Base-by-base conservation (phyloP, 768 basidiomycete genomes). In the Panellus pusillus region DNA sequence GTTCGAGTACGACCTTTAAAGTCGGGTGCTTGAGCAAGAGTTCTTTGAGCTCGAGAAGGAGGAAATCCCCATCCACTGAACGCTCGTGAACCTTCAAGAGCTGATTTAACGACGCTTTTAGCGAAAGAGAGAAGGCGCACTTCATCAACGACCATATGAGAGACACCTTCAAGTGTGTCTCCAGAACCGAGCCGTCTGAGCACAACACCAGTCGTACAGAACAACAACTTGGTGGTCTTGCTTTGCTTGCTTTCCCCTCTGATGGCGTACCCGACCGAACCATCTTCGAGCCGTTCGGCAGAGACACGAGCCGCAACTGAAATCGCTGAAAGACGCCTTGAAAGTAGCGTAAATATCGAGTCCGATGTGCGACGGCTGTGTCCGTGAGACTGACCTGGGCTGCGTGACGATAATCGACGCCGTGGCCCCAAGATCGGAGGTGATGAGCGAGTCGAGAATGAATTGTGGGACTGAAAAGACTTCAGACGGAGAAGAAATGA, bases 181-280 rank as follows among this genome's bases (percentile, higher is more conserved):
- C 88, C 88, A 28, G 78, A 75, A n/a, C 84, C 81, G 12, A 97
- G 71, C 15, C 91, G 79, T 52, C 92, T 75, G 43, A 97, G 77
- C 2, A 93, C 79, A n/a, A 97, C 90, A 72, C 95, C 95, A 9
- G 93, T 97, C 2, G 95, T 98, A 65, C 93, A 93, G 64, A 96
- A 97, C 17, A 95, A 71, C 3, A 95, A 70, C 57, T 89, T 87
- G 6, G 91, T 93, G 32, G 78, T 77, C 19, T 75, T 73, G 9
- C 74, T 74, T 44, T 83, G 79, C 57, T 82, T 89, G 36, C 80
- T 83, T 68, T 97, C 93, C 12, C 94, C 95, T 41, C 95, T 81
- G 50, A 97, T 93, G 2, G 86, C 83, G 62, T 96, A 98, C 2
- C 93, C 94, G 31, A 93, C 86, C 9, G 84, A 87, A 2, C 85